Evolutionary conservation across 2,329 filamentous ascomycete genomes (phyloP).

Genomic region (Fusarium robinianum): DNA sequence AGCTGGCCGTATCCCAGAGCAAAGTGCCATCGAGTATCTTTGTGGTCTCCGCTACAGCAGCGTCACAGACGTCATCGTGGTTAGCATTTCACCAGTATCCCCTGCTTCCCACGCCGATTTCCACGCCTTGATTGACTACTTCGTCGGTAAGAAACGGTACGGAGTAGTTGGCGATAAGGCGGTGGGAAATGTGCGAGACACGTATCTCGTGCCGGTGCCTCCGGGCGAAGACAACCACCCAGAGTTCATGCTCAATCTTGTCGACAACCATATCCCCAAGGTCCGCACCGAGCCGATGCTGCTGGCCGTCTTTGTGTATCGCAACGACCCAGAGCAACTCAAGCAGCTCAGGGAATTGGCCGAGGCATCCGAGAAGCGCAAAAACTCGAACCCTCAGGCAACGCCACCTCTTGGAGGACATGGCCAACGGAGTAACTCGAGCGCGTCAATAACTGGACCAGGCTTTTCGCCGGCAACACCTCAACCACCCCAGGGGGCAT

Average conservation of each 20-base stretch:
- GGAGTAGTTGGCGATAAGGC: constrained; percentile 83
- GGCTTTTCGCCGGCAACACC: constrained; percentile 60
- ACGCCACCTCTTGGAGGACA: constrained; percentile 45
- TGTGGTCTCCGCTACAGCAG: constrained; percentile 82
- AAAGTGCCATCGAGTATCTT: constrained; percentile 87
- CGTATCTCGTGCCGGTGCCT: constrained; percentile 87
- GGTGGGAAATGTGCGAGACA: constrained; percentile 78
- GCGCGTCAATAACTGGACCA: constrained; percentile 49
- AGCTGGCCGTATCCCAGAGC: constrained; percentile 78
- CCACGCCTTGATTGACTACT: constrained; percentile 83
- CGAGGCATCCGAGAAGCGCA: constrained; percentile 9
- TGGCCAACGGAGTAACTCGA: constrained; percentile 51
- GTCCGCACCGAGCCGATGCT: constrained; percentile 75
- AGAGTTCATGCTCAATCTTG: constrained; percentile 86
- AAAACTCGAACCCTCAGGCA: constrained; percentile 20
- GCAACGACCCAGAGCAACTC: constrained; percentile 56
- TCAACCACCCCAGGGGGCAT: constrained; percentile 39
- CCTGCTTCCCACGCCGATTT: constrained; percentile 66
- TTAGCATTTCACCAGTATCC: constrained; percentile 70
- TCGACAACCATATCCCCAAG: constrained; percentile 77
- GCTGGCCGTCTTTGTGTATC: constrained; percentile 82
- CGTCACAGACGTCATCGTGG: constrained; percentile 81
- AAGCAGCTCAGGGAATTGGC: constrained; percentile 35
- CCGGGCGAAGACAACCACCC: constrained; percentile 72
- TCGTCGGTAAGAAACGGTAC: constrained; percentile 78